A percentile compares a stretch with the other conserved stretches of the same genome.
Conservation (phyloP, 2,329 filamentous ascomycete genomes). For the Rhynchosporium graminicola region DNA sequence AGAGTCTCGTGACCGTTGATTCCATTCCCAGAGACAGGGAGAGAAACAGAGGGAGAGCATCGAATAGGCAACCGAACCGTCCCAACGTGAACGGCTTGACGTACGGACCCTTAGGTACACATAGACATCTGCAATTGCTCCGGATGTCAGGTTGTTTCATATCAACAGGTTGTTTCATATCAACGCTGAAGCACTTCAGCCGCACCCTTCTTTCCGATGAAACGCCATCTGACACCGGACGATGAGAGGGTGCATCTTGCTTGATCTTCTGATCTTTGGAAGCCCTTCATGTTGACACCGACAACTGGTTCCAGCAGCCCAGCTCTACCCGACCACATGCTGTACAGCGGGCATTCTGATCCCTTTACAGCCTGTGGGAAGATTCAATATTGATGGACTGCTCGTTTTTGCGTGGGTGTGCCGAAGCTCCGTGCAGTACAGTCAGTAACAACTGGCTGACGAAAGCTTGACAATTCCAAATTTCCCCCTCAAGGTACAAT, state of each 20-base stretch:
- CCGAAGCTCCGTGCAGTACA: too few species aligned
- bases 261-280: not conserved
- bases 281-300: not conserved
- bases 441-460: not conserved
- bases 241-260: not conserved
- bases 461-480: not conserved
- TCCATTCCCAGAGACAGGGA: too few species aligned
- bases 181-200: conserved; percentile 26
- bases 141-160: conserved; percentile 3
- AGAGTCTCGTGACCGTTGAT: too few species aligned
- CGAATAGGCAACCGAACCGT: too few species aligned
- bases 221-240: conserved; percentile 30
- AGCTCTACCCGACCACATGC: too few species aligned
- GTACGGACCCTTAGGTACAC: too few species aligned
- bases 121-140: not conserved
- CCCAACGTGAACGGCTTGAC: too few species aligned
- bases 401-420: too few species aligned
- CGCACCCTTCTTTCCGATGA: conserved; percentile 25
- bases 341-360: too few species aligned
- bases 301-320: not conserved
- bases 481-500: not conserved
- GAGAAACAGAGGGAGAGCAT: too few species aligned
- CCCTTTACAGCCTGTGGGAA: too few species aligned
- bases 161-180: not conserved
- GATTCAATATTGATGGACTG: too few species aligned